A percentile compares a stretch with the other conserved stretches of the same genome.
phyloP scores from a whole-genome alignment of 805 yeast species.

The Priceomyces melissophilus region DNA sequence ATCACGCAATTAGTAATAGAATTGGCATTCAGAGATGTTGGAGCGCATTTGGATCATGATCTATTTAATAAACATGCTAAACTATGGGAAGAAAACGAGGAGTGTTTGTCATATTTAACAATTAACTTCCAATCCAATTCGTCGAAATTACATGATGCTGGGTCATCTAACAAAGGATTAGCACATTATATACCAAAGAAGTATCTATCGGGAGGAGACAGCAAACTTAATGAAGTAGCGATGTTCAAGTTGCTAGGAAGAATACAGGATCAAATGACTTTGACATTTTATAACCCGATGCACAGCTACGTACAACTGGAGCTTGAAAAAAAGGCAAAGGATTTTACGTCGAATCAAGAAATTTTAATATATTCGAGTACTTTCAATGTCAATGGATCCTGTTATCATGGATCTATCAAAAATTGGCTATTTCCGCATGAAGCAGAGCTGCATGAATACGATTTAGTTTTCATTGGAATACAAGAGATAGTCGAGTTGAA shows the following conservation, averaged over 20 bases:
- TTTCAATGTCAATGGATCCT: slow-evolving; percentile 53
- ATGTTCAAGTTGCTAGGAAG: slow-evolving; percentile 50
- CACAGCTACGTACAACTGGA: slow-evolving; percentile 49
- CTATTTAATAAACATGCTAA: slow-evolving; percentile 37
- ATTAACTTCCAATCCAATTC: slow-evolving; percentile 36
- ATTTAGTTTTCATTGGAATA: slow-evolving; percentile 76
- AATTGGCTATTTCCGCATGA: slow-evolving; percentile 45
- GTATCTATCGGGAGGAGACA: slow-evolving; percentile 37
- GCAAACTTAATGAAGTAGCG: slow-evolving; percentile 37
- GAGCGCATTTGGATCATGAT: slow-evolving; percentile 30
- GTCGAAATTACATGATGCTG: slow-evolving; percentile 40
- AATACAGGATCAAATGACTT: slow-evolving; percentile 41
- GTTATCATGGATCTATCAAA: slow-evolving; percentile 38
- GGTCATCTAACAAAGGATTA: slow-evolving; percentile 33
- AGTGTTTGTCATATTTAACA: slow-evolving; percentile 35
- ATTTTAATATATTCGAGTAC: slow-evolving; percentile 47
- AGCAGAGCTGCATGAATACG: slow-evolving; percentile 37
- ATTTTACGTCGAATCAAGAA: slow-evolving; percentile 39
- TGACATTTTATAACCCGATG: slow-evolving; percentile 48
- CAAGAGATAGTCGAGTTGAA: slow-evolving; percentile 82
- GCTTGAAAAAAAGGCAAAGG: slow-evolving; percentile 34
- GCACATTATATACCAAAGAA: slow-evolving; percentile 35
- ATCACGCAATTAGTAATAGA: slow-evolving; percentile 48
- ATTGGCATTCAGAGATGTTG: slow-evolving; percentile 43
- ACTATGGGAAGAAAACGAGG: slow-evolving; percentile 49